Evolutionary conservation across 2,329 filamentous ascomycete species (phyloP).

Genomic region (Botrytis medusae): DNA sequence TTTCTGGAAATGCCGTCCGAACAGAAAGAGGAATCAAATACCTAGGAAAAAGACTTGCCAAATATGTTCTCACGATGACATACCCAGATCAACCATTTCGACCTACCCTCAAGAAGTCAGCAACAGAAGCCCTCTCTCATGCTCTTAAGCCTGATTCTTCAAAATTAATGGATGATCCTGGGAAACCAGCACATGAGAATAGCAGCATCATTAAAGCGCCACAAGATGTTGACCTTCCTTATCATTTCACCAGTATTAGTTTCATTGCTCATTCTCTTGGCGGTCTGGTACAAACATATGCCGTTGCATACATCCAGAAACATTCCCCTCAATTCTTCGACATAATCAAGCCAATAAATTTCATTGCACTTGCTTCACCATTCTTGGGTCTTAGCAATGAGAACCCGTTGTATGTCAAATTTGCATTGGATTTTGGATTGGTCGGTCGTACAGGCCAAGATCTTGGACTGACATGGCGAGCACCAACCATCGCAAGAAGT

Average conservation of each 20-base stretch:
- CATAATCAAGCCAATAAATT: conserved; percentile 82
- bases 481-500: conserved; percentile 79
- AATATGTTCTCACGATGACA: conserved; percentile 84
- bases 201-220: conserved; percentile 56
- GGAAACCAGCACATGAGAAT: conserved; percentile 56
- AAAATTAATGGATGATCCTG: conserved; percentile 46
- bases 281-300: conserved; percentile 88
- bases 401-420: conserved; percentile 95
- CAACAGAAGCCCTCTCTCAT: conserved; percentile 45
- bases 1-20: conserved; percentile 82
- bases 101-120: conserved; percentile 55
- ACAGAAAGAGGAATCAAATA: conserved; percentile 97
- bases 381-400: conserved; percentile 94
- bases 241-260: conserved; percentile 90
- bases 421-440: conserved; percentile 92
- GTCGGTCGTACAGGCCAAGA: conserved; percentile 97
- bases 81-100: conserved; percentile 91
- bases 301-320: conserved; percentile 94
- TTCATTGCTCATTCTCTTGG: conserved; percentile 92
- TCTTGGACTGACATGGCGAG: conserved; percentile 89
- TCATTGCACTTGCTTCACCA: conserved; percentile 82
- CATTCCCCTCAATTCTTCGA: conserved; percentile 91
- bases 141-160: conserved; percentile 41
- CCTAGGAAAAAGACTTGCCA: conserved; percentile 88
- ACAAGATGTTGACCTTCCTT: conserved; percentile 54